phyloP scores from a whole-genome alignment of 129 eudicot species.

The Flaveria sonorensis region DNA sequence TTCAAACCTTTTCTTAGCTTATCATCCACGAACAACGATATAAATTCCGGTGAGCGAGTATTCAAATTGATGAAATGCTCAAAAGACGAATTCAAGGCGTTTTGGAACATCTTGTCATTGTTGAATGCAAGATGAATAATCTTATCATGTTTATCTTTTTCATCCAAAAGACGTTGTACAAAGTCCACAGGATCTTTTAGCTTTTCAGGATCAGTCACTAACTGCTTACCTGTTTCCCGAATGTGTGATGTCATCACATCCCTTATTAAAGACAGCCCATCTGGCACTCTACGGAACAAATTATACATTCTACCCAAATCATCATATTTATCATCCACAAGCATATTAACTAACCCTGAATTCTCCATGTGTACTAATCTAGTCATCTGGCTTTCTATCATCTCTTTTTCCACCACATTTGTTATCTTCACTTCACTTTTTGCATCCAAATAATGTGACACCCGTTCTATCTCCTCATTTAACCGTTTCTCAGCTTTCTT shows the following conservation, averaged over 20 bases:
- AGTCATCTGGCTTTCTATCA: conserved; percentile 22
- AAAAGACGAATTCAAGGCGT: conserved; percentile 20
- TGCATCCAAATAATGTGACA: conserved; percentile 21
- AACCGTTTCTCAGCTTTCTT: conserved; percentile 23
- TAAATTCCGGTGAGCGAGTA: conserved; percentile 16
- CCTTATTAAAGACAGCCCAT: conserved; percentile 13
- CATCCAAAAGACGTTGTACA: conserved; percentile 14
- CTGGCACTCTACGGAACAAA: conserved; percentile 21
- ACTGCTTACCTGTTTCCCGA: conserved; percentile 15
- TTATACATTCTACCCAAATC: conserved; percentile 24
- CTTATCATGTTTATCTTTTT: conserved; percentile 21
- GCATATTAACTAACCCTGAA: conserved; percentile 23
- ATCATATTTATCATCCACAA: conserved; percentile 14
- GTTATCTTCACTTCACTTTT: conserved; percentile 24
- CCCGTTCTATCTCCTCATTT: conserved; percentile 19
- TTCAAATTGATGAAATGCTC: conserved; percentile 17
- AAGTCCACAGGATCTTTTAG: conserved; percentile 19
- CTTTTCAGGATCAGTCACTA: conserved; percentile 19
- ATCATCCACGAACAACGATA: conserved; percentile 16
- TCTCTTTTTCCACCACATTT: conserved; percentile 23
- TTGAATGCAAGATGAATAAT: conserved; percentile 12
- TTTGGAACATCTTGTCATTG: conserved; percentile 20
- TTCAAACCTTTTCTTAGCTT: conserved; percentile 21
- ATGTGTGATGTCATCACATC: conserved; percentile 23
- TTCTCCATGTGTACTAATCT: conserved; percentile 26